These are phyloP conservation scores for Trypethelium eluteriae DNA, from an alignment of 495 filamentous ascomycete genomes.

Conservation along the genomic window DNA sequence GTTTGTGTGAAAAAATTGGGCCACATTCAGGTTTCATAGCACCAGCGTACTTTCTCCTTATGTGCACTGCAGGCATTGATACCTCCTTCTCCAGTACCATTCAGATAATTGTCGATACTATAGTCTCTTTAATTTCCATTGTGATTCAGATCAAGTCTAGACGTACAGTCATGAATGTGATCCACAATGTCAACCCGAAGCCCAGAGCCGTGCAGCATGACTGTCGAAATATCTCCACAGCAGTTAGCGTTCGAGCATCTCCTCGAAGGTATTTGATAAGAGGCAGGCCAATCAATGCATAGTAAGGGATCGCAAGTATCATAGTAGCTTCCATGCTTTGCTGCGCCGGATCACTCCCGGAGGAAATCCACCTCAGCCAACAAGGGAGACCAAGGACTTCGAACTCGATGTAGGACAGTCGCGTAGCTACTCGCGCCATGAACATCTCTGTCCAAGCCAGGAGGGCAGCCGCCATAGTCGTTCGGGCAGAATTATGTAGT, in stretches of 20 bases:
- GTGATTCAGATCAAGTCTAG: no score
- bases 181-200: background rate
- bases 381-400: background rate
- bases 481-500: no score
- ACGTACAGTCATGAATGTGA: background rate
- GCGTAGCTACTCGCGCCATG: background rate
- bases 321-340: background rate
- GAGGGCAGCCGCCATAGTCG: no score
- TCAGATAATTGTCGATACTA: no score
- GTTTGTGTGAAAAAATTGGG: no score
- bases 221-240: background rate
- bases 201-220: background rate
- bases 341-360: background rate
- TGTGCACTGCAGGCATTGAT: no score
- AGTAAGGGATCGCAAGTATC: background rate
- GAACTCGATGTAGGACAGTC: background rate
- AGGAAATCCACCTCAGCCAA: background rate
- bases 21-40: no score
- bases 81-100: no score
- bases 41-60: no score
- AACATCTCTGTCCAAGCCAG: background rate
- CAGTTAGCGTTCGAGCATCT: background rate
- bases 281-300: background rate
- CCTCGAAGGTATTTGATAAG: background rate
- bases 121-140: no score